Conservation (phyloP, 176 grass and related monocot genomes). For the Otatea glauca region DNA sequence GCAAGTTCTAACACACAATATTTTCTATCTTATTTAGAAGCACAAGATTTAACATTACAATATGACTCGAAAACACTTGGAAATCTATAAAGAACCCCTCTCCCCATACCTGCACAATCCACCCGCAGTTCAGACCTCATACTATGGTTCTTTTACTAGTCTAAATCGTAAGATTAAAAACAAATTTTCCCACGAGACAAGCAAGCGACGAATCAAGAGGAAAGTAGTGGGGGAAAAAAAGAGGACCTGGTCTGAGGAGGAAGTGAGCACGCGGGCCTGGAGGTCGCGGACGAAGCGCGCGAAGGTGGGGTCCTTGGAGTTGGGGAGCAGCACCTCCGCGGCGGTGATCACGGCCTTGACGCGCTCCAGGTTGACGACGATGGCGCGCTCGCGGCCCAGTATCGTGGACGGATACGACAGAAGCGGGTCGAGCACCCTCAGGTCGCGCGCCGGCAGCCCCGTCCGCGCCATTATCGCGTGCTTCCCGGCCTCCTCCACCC, state of each 20-base stretch:
- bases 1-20: neutral
- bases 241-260: conserved; percentile 45
- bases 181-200: neutral
- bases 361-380: conserved; percentile 92
- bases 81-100: neutral
- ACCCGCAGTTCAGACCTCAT: neutral
- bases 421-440: conserved; percentile 70
- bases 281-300: conserved; percentile 79
- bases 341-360: conserved; percentile 92
- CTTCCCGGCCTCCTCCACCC: conserved; percentile 81
- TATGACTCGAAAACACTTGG: neutral
- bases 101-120: neutral
- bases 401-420: conserved; percentile 96
- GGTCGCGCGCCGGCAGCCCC: conserved; percentile 77
- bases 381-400: conserved; percentile 81
- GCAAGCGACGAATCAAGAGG: neutral
- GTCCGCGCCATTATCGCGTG: conserved; percentile 89
- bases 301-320: conserved; percentile 78
- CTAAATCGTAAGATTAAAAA: neutral
- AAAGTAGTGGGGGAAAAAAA: neutral
- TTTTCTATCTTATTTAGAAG: neutral
- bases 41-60: neutral
- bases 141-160: neutral
- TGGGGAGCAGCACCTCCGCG: conserved; percentile 81
- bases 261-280: conserved; percentile 60